Base-by-base conservation (phyloP, 495 filamentous ascomycete genomes). In the Podospora pseudocomata region DNA sequence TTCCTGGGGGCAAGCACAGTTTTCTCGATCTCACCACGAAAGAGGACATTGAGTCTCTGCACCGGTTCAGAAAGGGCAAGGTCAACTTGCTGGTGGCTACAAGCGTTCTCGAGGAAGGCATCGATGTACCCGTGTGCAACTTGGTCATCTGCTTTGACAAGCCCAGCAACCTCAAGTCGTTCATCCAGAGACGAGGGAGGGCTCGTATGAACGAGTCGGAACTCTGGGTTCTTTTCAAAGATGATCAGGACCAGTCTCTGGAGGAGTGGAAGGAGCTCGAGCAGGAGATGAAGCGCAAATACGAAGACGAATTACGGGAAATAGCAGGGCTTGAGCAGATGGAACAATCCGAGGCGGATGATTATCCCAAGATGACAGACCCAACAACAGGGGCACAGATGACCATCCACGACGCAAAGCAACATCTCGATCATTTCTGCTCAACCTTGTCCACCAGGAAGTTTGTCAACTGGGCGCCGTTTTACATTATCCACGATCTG, bases 41-140 rank as follows among this genome's bases (percentile, higher is more conserved):
- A 7, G 84, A 84, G 11, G 80, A 91, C 65, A 74, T 80, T 53
- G 68, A 84, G 26, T 88, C 88, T 0, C 84, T 99, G 2, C 80
- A 87, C 9, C 82, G 88, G 16, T 94, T 99, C 68, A 86, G 87
- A 19, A 71, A 74, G 2, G 92, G 93, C 9, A 80, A 78, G 4
- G 87, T 86, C 34, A 95, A 97, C 71, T 81, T 99, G 1, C 82
- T 99, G 11, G 79, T 99, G 6, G 86, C 92, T 0, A 97, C 94
- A 0, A 91, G 86, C 72, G 94, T 94, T 0, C 80, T 96, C 0
- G 94, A 98, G 77, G 95, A 99, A 78, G 95, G 94, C 0, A 91
- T 99, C 54, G 94, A 97, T 75, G 85, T 97, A 2, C 89, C 90
- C 9, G 88, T 89, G 6, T 97, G 94, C 75, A 91, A 94, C 72